Evolutionary conservation across 2,329 filamentous ascomycete genomes (phyloP).

Genomic region (Fusarium cicatricum): DNA sequence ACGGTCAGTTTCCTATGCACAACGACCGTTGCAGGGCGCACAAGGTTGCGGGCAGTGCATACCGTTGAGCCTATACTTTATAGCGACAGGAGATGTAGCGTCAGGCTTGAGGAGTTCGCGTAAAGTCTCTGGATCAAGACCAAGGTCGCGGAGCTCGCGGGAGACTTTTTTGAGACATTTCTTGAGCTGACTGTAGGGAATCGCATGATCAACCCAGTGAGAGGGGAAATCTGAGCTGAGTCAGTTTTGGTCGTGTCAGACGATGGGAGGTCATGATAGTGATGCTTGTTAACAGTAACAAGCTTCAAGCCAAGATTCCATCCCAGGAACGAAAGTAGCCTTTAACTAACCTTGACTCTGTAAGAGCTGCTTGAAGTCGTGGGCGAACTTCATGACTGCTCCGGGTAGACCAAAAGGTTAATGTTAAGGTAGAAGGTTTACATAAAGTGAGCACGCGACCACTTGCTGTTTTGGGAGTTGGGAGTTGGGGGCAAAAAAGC

Average conservation of each 20-base stretch:
- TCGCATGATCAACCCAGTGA: slow-evolving; percentile 76
- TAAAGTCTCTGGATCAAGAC: slow-evolving; percentile 76
- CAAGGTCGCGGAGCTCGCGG: slow-evolving; percentile 73
- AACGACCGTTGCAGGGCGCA: slow-evolving; percentile 16
- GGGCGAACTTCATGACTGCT: slow-evolving; percentile 82
- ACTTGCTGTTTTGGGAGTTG: slow-evolving; percentile 21
- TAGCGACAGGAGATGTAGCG: slow-evolving; percentile 54
- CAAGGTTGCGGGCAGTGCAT: slow-evolving; percentile 20
- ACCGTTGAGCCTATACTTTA: slow-evolving; percentile 66
- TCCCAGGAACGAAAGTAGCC: too few relatives aligned
- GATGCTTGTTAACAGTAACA: not conserved
- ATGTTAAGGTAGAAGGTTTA: slow-evolving; percentile 11
- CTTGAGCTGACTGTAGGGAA: slow-evolving; percentile 86
- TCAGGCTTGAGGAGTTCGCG: slow-evolving; percentile 67
- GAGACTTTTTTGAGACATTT: slow-evolving; percentile 87
- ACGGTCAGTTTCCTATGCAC: slow-evolving; percentile 11
- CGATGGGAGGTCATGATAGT: not conserved
- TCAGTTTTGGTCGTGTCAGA: slow-evolving; percentile 1
- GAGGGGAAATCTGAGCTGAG: slow-evolving; percentile 69
- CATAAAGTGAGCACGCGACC: slow-evolving; percentile 36
- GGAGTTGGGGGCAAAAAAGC: slow-evolving; percentile 21
- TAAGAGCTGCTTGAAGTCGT: slow-evolving; percentile 76
- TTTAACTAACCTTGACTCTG: slow-evolving; percentile 62
- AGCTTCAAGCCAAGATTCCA: not conserved
- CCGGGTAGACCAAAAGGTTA: slow-evolving; percentile 6